Evolutionary conservation across 1,284 basidiomycete genomes (phyloP), one percentile per base, ranked within the genome.

Genomic region (Flammula alnicola): DNA sequence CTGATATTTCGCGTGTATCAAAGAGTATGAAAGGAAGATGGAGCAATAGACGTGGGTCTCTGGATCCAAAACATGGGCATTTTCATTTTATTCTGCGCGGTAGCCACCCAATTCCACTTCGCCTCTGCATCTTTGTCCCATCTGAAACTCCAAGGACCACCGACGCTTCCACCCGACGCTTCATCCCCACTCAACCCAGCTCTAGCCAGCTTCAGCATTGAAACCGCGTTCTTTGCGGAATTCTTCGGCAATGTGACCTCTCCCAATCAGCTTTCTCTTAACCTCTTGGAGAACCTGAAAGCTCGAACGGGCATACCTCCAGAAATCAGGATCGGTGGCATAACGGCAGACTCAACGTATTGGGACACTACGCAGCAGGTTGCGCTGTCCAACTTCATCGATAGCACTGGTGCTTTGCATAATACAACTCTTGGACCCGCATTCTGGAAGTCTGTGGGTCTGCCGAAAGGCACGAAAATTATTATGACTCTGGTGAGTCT

Each of bases 341-440:
- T 78, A 44, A 79, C 77, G 0, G 78, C 77, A 7, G 76, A 80
- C 54, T 78, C 76, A 14, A 77, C 77, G 1, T 74, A 71, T 39
- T 78, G 76, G 76, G 58, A 77, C 46, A 63, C 70, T 1, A 64
- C 66, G 10, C 69, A 72, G 31, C 63, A 69, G 29, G 59, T 60
- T 3, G 67, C 72, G 5, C 57, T 77, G 40, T 72, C 67, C 59
- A 79, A 78, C 54, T 76, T 73, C 48, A 67, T 79, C 27, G 72
- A 73, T 36, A 55, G 56, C 12, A 62, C 55, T 6, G 76, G 76
- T 11, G 70, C 66, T 5, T 66, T 79, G 36, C 67, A 64, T 20
- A 79, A 79, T 47, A 79, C 78, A 3, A 79, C 76, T 0, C 73
- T 80, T 49, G 76, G 78, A 0, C 75, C 75, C 4, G 61, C 62